Evolutionary conservation across 106 monocot species (phyloP), one percentile per base, ranked within the genome.

Genomic region (Platanthera zijinensis): DNA sequence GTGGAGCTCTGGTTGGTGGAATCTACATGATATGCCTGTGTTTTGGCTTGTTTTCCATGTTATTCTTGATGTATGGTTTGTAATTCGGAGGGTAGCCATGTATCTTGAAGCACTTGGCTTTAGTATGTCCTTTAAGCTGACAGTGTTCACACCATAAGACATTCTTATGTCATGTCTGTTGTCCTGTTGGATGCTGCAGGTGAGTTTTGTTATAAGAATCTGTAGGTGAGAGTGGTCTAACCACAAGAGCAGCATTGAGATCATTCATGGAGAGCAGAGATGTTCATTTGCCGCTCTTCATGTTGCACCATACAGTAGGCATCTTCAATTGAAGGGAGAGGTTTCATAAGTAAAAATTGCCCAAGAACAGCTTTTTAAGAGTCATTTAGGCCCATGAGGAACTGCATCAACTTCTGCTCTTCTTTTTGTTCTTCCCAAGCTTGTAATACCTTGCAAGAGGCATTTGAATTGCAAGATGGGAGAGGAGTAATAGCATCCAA

Each of bases 1-100:
- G 0, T 0, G 2, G 0, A 2, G 2, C 2, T 32, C 0, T 2
- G 15, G 12, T 12, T 12, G 12, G 7, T 0, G 3, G 10, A 3
- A 54, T 54, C 11, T 12, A 3, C 54, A 54, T 54, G 3, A 12
- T 3, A 12, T 54, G 0, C 0, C 13, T 11, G 54, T 54, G 3
- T 0, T 32, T 32, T 32, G 32, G 1, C 0, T 2, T 32, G 32
- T 2, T 32, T 32, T 32, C 2, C 32, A n/a, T n/a, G n/a, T n/a
- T n/a, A n/a, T n/a, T n/a, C n/a, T n/a, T n/a, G n/a, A n/a, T n/a
- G n/a, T 32, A 2, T 32, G 32, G 32, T 54, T 3, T 54, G 54
- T 54, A 12, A 13, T 15, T 14, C 13, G 1, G 7, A 12, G 54
- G 54, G 13, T 12, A 54, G 4, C 13, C 13, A 54, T 14, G 13